These are phyloP conservation scores for Schizopora paradoxa DNA, from an alignment of 1,284 basidiomycete species.

Conservation along the genomic window DNA sequence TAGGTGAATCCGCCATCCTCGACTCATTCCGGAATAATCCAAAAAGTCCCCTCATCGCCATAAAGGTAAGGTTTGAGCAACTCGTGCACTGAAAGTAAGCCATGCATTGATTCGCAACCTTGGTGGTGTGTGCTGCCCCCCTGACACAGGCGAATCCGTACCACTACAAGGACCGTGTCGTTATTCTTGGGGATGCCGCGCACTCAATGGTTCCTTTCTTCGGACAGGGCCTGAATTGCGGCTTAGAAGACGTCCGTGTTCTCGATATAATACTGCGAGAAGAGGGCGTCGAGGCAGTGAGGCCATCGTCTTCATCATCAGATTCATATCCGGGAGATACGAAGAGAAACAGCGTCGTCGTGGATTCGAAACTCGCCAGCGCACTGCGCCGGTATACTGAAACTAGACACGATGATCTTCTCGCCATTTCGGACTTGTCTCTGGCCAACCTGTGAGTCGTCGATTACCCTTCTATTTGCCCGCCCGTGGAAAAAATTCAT, in stretches of 20 bases:
- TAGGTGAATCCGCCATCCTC: conserved; percentile 76
- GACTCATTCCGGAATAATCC: conserved; percentile 80
- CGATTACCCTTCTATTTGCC: neutral
- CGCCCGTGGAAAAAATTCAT: too few relatives aligned
- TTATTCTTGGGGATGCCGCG: conserved; percentile 91
- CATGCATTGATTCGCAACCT: conserved; percentile 2
- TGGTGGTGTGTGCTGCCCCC: conserved; percentile 15
- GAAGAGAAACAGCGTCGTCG: too few relatives aligned
- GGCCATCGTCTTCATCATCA: conserved; percentile 27
- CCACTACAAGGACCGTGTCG: conserved; percentile 83
- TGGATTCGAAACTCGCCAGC: conserved; percentile 53
- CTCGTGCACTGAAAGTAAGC: conserved; percentile 9
- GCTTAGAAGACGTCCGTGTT: conserved; percentile 94
- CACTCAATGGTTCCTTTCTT: conserved; percentile 99
- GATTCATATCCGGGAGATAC: conserved; percentile 34
- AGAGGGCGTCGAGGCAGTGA: conserved; percentile 49
- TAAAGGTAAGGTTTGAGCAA: conserved; percentile 60
- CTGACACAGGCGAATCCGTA: conserved; percentile 71
- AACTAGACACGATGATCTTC: conserved; percentile 79
- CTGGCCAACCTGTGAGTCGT: conserved; percentile 89
- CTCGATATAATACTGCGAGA: conserved; percentile 72
- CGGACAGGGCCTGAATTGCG: conserved; percentile 97
- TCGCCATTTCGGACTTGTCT: conserved; percentile 87
- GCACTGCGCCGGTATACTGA: conserved; percentile 78
- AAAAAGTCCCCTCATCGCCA: conserved; percentile 84